Percentiles rank a stretch among this genome's conserved stretches.
Conservation (phyloP, 2,329 filamentous ascomycete genomes). For the Cercospora beticola region DNA sequence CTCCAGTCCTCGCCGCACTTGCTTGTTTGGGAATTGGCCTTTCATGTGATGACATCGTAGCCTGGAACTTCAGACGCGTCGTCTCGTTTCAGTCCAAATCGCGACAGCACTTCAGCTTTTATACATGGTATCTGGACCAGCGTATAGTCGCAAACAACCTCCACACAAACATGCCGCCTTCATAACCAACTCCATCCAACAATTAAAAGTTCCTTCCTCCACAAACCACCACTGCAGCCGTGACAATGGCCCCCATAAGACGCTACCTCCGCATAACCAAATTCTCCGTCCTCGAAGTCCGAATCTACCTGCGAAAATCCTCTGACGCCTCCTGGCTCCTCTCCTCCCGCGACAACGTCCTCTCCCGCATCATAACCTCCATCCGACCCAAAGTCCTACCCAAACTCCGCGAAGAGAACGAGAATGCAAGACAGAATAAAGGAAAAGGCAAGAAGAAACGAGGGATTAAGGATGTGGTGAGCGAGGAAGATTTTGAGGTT, state of each 20-base stretch:
- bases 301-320: conserved; percentile 92
- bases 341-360: conserved; percentile 69
- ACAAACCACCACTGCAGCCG: conserved; percentile 34
- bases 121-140: background rate
- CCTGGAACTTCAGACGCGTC: background rate
- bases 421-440: conserved; percentile 55
- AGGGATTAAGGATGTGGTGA: conserved; percentile 85
- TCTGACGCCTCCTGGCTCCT: conserved; percentile 81
- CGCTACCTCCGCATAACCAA: conserved; percentile 90
- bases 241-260: conserved; percentile 76
- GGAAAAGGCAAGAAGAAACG: conserved; percentile 62
- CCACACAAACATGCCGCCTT: background rate
- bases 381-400: conserved; percentile 84
- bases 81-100: background rate
- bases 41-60: conserved; percentile 8
- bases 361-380: conserved; percentile 79
- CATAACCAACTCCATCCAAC: background rate
- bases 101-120: background rate
- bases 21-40: background rate
- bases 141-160: background rate
- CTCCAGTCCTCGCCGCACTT: background rate
- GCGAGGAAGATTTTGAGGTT: conserved; percentile 90
- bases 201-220: conserved; percentile 36
- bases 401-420: conserved; percentile 84
- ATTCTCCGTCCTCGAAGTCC: conserved; percentile 92